These are phyloP conservation scores for Furcasterigmium sp. DNA, from an alignment of 2,329 filamentous ascomycete species.

Conservation along the genomic window DNA sequence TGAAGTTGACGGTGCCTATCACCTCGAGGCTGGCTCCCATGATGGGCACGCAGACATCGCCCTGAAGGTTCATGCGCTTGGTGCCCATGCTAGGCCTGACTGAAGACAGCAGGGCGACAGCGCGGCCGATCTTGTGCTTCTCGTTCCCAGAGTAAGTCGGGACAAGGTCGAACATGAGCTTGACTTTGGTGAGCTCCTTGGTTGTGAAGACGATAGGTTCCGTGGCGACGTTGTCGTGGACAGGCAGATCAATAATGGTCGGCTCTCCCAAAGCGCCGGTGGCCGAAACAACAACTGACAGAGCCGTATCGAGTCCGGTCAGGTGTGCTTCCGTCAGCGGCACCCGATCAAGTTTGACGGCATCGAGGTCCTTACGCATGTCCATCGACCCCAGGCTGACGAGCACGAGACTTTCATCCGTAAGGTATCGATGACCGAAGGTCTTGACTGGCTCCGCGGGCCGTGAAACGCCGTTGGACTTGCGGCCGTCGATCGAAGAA, in stretches of 20 bases:
- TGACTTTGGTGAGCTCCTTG: constrained; percentile 71
- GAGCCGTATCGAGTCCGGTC: constrained; percentile 88
- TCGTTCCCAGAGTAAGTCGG: constrained; percentile 90
- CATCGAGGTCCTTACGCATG: constrained; percentile 71
- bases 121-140: constrained; percentile 84
- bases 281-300: constrained; percentile 87
- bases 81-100: constrained; percentile 78
- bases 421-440: constrained; percentile 93
- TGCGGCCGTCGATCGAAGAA: constrained; percentile 58
- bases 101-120: constrained; percentile 79
- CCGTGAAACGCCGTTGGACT: constrained; percentile 46
- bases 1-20: constrained; percentile 94
- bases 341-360: constrained; percentile 83
- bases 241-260: constrained; percentile 83
- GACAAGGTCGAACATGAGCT: constrained; percentile 88
- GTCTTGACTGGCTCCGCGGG: constrained; percentile 79
- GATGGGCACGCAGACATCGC: constrained; percentile 88
- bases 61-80: constrained; percentile 86
- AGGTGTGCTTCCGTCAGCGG: constrained; percentile 83
- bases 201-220: constrained; percentile 90
- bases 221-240: constrained; percentile 89
- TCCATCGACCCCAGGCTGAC: constrained; percentile 96
- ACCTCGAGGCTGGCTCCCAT: constrained; percentile 80
- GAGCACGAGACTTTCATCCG: constrained; percentile 79
- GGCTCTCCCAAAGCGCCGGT: constrained; percentile 80